Percentiles rank a stretch among this genome's conserved stretches.
These are phyloP conservation scores for Phycomyces blakesleeanus DNA, from an alignment of 192 early-diverging fungal genomes.

Conservation along the genomic window DNA sequence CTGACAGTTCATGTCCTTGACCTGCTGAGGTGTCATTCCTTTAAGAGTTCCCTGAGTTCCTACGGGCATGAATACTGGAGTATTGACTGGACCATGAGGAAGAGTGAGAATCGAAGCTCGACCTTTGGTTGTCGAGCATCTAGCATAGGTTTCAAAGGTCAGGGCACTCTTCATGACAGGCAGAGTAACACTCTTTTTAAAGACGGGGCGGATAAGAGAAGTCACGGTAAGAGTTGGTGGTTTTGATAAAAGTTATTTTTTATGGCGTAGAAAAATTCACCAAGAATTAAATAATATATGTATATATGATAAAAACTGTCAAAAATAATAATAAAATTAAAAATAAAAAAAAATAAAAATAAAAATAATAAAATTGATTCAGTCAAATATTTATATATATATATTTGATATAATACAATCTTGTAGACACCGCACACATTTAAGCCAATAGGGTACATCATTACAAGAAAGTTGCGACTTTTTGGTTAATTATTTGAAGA, in stretches of 20 bases:
- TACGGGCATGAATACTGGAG: constrained; percentile 89
- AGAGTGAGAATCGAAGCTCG: constrained; percentile 68
- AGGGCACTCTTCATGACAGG: constrained; percentile 62
- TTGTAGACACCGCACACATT: too few species aligned
- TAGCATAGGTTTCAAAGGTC: constrained; percentile 66
- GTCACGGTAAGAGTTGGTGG: neutral
- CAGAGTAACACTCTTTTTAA: constrained; percentile 3
- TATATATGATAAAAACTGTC: neutral
- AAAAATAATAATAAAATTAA: neutral
- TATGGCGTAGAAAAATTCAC: neutral
- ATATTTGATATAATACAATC: too few species aligned
- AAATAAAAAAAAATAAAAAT: neutral
- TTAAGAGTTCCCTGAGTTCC: constrained; percentile 84
- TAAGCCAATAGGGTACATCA: too few species aligned
- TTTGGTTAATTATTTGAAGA: too few species aligned
- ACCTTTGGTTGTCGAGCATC: constrained; percentile 81
- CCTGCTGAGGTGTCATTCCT: constrained; percentile 73
- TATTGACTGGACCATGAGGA: constrained; percentile 78
- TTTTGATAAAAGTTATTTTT: neutral
- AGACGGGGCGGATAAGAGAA: constrained; percentile 3
- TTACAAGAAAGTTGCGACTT: too few species aligned
- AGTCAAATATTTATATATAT: neutral
- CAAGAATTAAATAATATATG: constrained; percentile 3
- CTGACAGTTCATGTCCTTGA: constrained; percentile 72
- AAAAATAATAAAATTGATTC: constrained; percentile 1